These are phyloP conservation scores for Laguncularia racemosa DNA, from an alignment of 345 rosid genomes.

Conservation along the genomic window DNA sequence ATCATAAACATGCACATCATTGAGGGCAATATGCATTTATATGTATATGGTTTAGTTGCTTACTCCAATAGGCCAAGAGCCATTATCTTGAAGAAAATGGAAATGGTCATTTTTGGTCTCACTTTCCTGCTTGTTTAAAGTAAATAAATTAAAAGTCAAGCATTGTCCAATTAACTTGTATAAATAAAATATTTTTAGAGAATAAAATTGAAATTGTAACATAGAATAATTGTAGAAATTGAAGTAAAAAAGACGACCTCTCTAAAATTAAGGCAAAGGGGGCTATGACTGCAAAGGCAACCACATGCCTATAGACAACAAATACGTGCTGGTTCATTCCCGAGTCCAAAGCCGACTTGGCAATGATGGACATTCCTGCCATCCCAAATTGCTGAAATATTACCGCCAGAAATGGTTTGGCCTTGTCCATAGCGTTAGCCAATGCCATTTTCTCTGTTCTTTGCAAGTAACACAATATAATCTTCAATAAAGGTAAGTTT, in stretches of 20 bases:
- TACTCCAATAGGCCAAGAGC: slow-evolving; percentile 72
- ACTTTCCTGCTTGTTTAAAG: slow-evolving; percentile 50
- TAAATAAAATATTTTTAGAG: too few relatives aligned
- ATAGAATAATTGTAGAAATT: background rate
- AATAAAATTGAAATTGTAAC: too few relatives aligned
- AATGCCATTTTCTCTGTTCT: slow-evolving; percentile 1
- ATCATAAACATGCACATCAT: background rate
- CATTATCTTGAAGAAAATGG: slow-evolving; percentile 55
- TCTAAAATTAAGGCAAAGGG: slow-evolving; percentile 73
- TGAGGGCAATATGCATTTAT: background rate
- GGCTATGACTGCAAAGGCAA: slow-evolving; percentile 52
- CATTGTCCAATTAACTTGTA: too few relatives aligned
- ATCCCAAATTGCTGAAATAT: slow-evolving; percentile 50
- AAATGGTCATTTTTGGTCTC: slow-evolving; percentile 70
- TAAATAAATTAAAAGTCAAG: too few relatives aligned
- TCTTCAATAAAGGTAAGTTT: too few relatives aligned
- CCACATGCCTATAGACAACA: slow-evolving; percentile 57
- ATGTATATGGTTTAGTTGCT: slow-evolving; percentile 11
- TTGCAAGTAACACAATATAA: background rate
- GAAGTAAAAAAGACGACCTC: slow-evolving; percentile 21
- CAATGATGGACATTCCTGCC: slow-evolving; percentile 43
- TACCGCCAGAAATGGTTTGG: slow-evolving; percentile 48
- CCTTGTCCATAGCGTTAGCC: background rate
- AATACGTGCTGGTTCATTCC: slow-evolving; percentile 69
- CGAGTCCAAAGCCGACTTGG: slow-evolving; percentile 41